Percentiles rank a stretch among this genome's conserved stretches.
phyloP scores from a whole-genome alignment of 352 stramenopile genomes.

The Pythium plurisporium region DNA sequence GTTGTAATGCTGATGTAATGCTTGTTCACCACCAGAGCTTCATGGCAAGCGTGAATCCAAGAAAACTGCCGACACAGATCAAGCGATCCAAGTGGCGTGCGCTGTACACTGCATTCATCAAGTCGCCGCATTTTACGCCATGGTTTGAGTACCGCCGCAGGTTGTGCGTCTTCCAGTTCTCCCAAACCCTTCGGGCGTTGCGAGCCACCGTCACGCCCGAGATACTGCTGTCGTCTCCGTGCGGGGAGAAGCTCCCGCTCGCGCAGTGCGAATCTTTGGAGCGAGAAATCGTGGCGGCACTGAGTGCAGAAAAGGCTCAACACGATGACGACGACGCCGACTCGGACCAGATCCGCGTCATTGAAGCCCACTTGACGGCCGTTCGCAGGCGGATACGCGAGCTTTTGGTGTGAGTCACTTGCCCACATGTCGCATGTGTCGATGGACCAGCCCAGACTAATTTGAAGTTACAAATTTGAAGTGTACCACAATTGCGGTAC shows the following conservation, averaged over 20 bases:
- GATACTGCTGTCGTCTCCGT: constrained; percentile 20
- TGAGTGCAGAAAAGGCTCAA: constrained; percentile 9
- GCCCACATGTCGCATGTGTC: background rate
- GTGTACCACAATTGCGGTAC: background rate
- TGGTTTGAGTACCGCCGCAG: constrained; percentile 72
- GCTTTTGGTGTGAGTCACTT: constrained; percentile 13
- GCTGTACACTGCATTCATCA: constrained; percentile 69
- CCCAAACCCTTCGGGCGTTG: constrained; percentile 46
- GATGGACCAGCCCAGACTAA: background rate
- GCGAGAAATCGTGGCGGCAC: constrained; percentile 13
- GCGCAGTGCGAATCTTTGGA: constrained; percentile 12
- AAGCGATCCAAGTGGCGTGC: constrained; percentile 60
- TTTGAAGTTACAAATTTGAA: background rate
- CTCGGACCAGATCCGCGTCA: constrained; percentile 11
- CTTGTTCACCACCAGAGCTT: constrained; percentile 27
- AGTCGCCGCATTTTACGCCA: constrained; percentile 65
- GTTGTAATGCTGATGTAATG: no score
- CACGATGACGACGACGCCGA: background rate
- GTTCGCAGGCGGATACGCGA: constrained; percentile 21
- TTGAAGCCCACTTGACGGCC: constrained; percentile 12
- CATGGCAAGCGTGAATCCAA: constrained; percentile 48
- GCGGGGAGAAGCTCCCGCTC: constrained; percentile 4
- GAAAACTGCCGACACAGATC: constrained; percentile 55
- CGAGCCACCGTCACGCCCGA: constrained; percentile 38
- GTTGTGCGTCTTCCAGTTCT: constrained; percentile 66